A percentile compares a stretch with the other conserved stretches of the same genome.
These are phyloP conservation scores for Schizophyllum commune DNA, from an alignment of 1,284 basidiomycete genomes.

Conservation along the genomic window DNA sequence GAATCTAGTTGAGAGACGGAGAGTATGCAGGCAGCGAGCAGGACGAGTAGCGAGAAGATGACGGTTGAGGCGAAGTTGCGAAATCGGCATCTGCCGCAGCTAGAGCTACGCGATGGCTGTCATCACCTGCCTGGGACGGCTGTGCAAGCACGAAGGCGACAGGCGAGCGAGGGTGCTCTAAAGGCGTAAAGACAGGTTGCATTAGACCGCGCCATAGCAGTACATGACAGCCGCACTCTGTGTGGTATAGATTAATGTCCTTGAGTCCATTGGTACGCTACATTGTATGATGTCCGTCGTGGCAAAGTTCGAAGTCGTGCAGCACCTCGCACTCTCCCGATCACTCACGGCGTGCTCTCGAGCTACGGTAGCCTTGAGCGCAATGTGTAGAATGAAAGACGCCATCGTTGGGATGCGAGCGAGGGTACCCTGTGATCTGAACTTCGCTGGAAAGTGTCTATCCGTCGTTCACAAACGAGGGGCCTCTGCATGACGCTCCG, in stretches of 20 bases:
- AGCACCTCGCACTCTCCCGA: too few relatives aligned
- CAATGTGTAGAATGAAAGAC: too few relatives aligned
- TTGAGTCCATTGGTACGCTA: neutral
- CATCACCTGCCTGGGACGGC: neutral
- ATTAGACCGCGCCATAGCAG: neutral
- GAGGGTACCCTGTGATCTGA: neutral
- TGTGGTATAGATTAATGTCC: neutral
- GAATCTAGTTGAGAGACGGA: too few relatives aligned
- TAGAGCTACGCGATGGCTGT: neutral
- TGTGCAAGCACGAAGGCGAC: neutral
- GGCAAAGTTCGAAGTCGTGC: neutral
- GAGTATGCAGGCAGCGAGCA: too few relatives aligned
- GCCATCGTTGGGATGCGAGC: neutral
- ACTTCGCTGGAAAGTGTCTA: neutral
- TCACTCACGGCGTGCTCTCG: too few relatives aligned
- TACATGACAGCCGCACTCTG: neutral
- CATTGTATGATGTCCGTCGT: neutral
- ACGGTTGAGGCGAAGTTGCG: too few relatives aligned
- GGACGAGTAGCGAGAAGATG: too few relatives aligned
- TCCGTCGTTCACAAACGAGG: neutral
- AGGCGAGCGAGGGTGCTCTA: too few relatives aligned
- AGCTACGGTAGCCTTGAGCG: too few relatives aligned
- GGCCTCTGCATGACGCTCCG: slow-evolving; percentile 20
- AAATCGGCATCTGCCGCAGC: too few relatives aligned
- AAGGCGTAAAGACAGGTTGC: neutral